Evolutionary conservation across 768 basidiomycete genomes (phyloP).

Genomic region (Rhizopogon vinicolor): DNA sequence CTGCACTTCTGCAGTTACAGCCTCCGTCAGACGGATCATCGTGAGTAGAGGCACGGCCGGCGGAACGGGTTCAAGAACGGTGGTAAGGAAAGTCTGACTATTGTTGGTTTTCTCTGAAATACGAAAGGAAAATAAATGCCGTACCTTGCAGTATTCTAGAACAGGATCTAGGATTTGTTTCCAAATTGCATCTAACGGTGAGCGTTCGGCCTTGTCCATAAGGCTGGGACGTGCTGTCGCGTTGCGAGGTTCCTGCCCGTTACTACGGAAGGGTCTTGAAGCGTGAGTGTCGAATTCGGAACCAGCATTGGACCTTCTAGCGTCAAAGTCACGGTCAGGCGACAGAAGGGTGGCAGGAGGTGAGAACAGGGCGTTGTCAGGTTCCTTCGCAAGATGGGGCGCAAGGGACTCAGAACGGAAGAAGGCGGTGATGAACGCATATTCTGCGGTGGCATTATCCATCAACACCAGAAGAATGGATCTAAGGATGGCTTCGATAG

Average conservation of each 20-base stretch:
- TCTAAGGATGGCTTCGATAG: slow-evolving; percentile 78
- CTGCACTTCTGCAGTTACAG: slow-evolving; percentile 69
- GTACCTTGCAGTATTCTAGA: slow-evolving; percentile 76
- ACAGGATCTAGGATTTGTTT: slow-evolving; percentile 92
- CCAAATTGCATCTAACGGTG: slow-evolving; percentile 67
- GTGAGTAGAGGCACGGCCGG: slow-evolving; percentile 75
- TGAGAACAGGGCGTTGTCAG: slow-evolving; percentile 31
- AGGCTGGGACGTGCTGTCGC: slow-evolving; percentile 23
- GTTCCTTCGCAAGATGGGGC: slow-evolving; percentile 29
- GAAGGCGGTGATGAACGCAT: slow-evolving; percentile 81
- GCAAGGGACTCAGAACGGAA: slow-evolving; percentile 47
- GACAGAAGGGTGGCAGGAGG: slow-evolving; percentile 34
- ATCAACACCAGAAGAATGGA: slow-evolving; percentile 86
- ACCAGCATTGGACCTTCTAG: slow-evolving; percentile 36
- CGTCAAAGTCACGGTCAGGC: slow-evolving; percentile 36
- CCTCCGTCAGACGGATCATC: slow-evolving; percentile 90
- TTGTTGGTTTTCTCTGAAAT: not conserved
- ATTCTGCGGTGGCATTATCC: slow-evolving; percentile 94
- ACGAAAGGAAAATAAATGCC: slow-evolving; percentile 12
- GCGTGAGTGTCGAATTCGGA: slow-evolving; percentile 46
- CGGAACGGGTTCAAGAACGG: slow-evolving; percentile 69
- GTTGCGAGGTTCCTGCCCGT: slow-evolving; percentile 7
- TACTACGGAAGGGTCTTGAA: slow-evolving; percentile 23
- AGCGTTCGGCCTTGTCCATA: slow-evolving; percentile 55
- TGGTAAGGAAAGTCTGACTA: slow-evolving; percentile 59